Evolutionary conservation across 2,329 filamentous ascomycete species (phyloP), one percentile per base, ranked within the genome.

Genomic region (Phaeosphaeria sp.): DNA sequence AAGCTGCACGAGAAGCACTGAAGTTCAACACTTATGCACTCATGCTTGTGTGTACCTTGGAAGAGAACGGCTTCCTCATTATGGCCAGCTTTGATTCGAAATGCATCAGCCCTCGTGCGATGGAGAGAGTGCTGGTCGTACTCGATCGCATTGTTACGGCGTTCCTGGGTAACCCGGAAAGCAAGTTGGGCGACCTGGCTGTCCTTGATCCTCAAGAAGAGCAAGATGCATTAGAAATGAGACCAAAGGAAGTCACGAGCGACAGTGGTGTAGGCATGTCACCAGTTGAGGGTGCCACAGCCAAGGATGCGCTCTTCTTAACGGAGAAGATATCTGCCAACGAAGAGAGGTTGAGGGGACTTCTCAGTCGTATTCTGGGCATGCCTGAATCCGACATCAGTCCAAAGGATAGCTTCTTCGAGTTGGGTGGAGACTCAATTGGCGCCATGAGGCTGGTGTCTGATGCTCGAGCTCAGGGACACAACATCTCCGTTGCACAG

Each of bases 71-170:
- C 1, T 85, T 89, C 67, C 73, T 84, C 17, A 78, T 87, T 55
- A 87, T 87, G 78, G 86, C 87, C 0, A 88, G 87, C 65, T 89
- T 89, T 65, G 87, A 90, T 66, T 86, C 86, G 21, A 83, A 83
- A n/a, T 82, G 83, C 0, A 82, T 90, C 18, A 78, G 78, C 18
- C 79, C 77, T 30, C 73, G 77, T 22, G 80, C 82, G 18, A 85
- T 88, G 76, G 77, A 87, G 64, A 78, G 80, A 30, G 83, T 84
- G 2, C 76, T 88, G 21, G 69, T 77, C 1, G 82, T 86, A 52
- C 79, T 89, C 21, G 81, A 81, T 33, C 75, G 78, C 3, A 80
- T 85, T n/a, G 80, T 82, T 0, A 78, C 80, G 43, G 75, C 82
- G 21, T 78, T 90, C 22, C 82, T 83, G 47, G 74, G 77, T 71